A percentile compares a stretch with the other conserved stretches of the same genome.
phyloP scores from a whole-genome alignment of 208 protist species.

The Crithidia bombi region DNA sequence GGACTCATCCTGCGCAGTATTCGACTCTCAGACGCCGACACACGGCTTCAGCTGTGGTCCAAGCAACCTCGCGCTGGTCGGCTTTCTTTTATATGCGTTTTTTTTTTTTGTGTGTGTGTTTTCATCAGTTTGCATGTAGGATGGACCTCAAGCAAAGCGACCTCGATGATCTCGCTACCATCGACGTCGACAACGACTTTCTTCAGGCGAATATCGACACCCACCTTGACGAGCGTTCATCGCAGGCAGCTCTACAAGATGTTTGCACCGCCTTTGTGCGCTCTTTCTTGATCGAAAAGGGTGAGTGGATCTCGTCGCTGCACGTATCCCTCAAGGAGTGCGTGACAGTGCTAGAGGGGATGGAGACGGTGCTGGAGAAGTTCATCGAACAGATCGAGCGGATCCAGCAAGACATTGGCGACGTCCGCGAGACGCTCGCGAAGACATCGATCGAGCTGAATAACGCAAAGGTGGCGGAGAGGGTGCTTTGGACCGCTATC shows the following conservation, averaged over 20 bases:
- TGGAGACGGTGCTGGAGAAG: slow-evolving; percentile 65
- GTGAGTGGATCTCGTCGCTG: slow-evolving; percentile 59
- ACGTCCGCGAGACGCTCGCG: slow-evolving; percentile 69
- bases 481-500: slow-evolving; percentile 59
- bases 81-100: too few relatives aligned
- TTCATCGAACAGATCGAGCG: slow-evolving; percentile 72
- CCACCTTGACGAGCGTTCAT: slow-evolving; percentile 42
- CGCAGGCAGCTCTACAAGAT: slow-evolving; percentile 43
- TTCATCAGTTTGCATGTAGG: background rate
- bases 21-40: too few relatives aligned
- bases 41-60: too few relatives aligned
- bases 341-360: slow-evolving; percentile 57
- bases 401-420: slow-evolving; percentile 76
- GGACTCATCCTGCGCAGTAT: too few relatives aligned
- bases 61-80: too few relatives aligned
- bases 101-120: too few relatives aligned
- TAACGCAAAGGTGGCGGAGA: slow-evolving; percentile 56
- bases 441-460: slow-evolving; percentile 46
- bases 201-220: slow-evolving; percentile 45
- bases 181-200: slow-evolving; percentile 63
- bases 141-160: slow-evolving; percentile 44
- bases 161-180: slow-evolving; percentile 60
- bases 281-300: slow-evolving; percentile 61
- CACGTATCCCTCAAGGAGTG: slow-evolving; percentile 64
- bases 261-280: slow-evolving; percentile 76